Percentiles rank a stretch among this genome's conserved stretches.
phyloP scores from a whole-genome alignment of 1,139 yeast genomes.

The Meyerozyma athensensis region DNA sequence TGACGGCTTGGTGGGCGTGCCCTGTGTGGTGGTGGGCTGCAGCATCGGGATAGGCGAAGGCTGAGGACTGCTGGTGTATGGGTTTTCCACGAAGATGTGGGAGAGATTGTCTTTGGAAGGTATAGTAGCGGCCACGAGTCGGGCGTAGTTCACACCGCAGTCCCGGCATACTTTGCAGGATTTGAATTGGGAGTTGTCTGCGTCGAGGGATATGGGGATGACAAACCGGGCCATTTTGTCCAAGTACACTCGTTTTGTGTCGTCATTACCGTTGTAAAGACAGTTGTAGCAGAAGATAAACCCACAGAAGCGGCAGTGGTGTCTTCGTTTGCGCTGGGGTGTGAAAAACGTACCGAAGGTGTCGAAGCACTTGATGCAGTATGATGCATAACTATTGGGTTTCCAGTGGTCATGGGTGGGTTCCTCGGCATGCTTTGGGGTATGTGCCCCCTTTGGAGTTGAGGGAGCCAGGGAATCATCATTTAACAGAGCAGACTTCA shows the following conservation, averaged over 20 bases:
- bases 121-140: conserved; percentile 18
- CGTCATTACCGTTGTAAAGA: conserved; percentile 13
- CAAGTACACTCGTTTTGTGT: conserved; percentile 22
- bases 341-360: conserved; percentile 29
- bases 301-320: conserved; percentile 46
- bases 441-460: neutral
- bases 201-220: conserved; percentile 28
- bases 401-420: conserved; percentile 44
- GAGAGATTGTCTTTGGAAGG: conserved; percentile 4
- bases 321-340: conserved; percentile 28
- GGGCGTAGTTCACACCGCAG: conserved; percentile 32
- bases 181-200: conserved; percentile 16
- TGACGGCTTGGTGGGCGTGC: conserved; percentile 6
- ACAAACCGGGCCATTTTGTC: conserved; percentile 35
- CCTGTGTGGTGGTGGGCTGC: conserved; percentile 5
- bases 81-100: conserved; percentile 34
- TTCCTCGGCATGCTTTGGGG: conserved; percentile 14
- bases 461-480: neutral
- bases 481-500: neutral
- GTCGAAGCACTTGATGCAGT: conserved; percentile 41
- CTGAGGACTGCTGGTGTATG: conserved; percentile 18
- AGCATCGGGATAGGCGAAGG: conserved; percentile 4
- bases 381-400: conserved; percentile 31
- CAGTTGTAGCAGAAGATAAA: conserved; percentile 35
- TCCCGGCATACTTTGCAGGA: conserved; percentile 34